phyloP scores from a whole-genome alignment of 768 basidiomycete species.

The Lactarius trivialis region DNA sequence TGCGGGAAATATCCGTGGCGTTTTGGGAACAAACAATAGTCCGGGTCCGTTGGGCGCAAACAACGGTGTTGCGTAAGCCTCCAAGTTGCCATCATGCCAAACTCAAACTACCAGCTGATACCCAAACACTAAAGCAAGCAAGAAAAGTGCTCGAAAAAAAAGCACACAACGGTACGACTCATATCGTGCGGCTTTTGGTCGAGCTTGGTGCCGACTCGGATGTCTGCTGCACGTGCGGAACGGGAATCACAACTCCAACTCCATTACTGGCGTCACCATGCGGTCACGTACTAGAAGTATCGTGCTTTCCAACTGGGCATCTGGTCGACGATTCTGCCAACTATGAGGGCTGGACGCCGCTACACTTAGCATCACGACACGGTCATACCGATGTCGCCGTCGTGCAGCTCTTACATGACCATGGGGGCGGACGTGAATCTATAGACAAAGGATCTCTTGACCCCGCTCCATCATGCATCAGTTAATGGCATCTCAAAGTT shows the following conservation, averaged over 20 bases:
- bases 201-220: too few relatives aligned
- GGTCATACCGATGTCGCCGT: not conserved
- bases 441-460: rapidly evolving
- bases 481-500: not conserved
- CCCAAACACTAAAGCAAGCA: not conserved
- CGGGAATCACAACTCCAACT: too few relatives aligned
- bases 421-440: not conserved
- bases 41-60: too few relatives aligned
- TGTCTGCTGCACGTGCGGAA: too few relatives aligned
- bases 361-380: not conserved
- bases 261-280: too few relatives aligned
- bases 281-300: too few relatives aligned
- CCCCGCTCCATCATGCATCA: slow-evolving; percentile 3
- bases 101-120: not conserved
- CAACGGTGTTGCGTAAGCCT: not conserved
- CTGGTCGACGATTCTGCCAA: too few relatives aligned
- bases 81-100: not conserved
- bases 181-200: too few relatives aligned
- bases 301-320: too few relatives aligned
- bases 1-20: too few relatives aligned
- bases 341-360: not conserved
- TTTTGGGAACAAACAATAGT: too few relatives aligned
- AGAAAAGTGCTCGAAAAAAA: not conserved
- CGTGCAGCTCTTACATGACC: not conserved
- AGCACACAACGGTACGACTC: too few relatives aligned